Conservation (phyloP, 495 filamentous ascomycete species). For the Neurospora africana region DNA sequence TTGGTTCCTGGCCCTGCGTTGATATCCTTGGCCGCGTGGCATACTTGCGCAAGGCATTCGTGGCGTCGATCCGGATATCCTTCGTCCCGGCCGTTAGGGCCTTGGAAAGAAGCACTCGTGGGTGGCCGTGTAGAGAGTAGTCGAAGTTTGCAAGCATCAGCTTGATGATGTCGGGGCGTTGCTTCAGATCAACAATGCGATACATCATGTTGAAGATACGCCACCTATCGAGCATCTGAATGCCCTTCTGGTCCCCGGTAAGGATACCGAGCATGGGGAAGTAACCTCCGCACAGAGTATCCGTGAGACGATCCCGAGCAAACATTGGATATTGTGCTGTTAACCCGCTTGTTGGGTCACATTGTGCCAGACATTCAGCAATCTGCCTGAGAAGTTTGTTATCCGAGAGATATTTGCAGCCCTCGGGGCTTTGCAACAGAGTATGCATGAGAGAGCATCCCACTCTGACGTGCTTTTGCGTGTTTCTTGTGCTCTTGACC, state of each 20-base stretch:
- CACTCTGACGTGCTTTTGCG: constrained; percentile 85
- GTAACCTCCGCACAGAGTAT: constrained; percentile 82
- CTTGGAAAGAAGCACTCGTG: constrained; percentile 84
- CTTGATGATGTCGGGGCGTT: constrained; percentile 82
- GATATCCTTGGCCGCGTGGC: constrained; percentile 42
- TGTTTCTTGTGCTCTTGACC: constrained; percentile 73
- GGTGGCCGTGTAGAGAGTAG: constrained; percentile 74
- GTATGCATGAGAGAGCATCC: constrained; percentile 82
- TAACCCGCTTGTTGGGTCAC: constrained; percentile 80
- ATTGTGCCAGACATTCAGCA: constrained; percentile 88
- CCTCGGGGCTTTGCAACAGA: constrained; percentile 73
- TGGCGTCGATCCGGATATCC: constrained; percentile 78
- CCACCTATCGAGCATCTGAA: constrained; percentile 90
- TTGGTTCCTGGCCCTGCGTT: constrained; percentile 25
- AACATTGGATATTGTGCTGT: constrained; percentile 84
- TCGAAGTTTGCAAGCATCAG: constrained; percentile 82
- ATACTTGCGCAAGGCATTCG: constrained; percentile 74
- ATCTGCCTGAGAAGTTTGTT: constrained; percentile 89
- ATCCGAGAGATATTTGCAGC: constrained; percentile 72
- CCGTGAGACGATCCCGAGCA: constrained; percentile 66
- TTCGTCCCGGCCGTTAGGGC: constrained; percentile 86
- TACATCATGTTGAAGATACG: constrained; percentile 99
- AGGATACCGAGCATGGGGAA: constrained; percentile 84
- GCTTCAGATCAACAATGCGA: constrained; percentile 83
- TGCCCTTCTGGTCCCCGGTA: constrained; percentile 67